Evolutionary conservation across 495 filamentous ascomycete genomes (phyloP), one percentile per base, ranked within the genome.

Genomic region (Neurospora africana): DNA sequence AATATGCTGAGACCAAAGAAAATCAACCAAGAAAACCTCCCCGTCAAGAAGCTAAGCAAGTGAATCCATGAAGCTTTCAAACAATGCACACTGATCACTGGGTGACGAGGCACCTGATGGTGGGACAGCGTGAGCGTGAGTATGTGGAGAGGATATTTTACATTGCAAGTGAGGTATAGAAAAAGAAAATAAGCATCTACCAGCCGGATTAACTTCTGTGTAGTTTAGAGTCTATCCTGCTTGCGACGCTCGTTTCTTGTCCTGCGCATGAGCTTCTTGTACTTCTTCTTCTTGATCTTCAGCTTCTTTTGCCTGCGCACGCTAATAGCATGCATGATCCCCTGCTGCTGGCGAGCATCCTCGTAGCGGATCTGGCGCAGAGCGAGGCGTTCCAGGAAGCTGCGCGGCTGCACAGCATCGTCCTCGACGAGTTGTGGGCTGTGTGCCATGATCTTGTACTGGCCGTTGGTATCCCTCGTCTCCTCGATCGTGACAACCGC

Each of bases 251-350:
- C 78, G 78, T 93, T 96, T 78, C 95, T 88, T 76, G 96, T 99
- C 82, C 89, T 87, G 85, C 88, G 90, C 91, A 97, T 92, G 73
- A 99, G 86, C 89, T 98, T 98, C 95, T 97, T 98, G 81, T 97
- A 96, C 89, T 99, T 99, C 85, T 98, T 94, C 87, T 98, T 99
- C 92, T 99, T 99, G 94, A 99, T 99, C 89, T 95, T 97, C 79
- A 94, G 83, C 83, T 92, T 93, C 77, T 93, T 86, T 74, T 93
- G 91, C 82, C 96, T 86, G 82, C 89, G 91, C 72, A 97, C 95
- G 81, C 92, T 95, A 76, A 99, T 91, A 21, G 90, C 84, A 37
- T 88, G 82, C 85, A 86, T 85, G 75, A 83, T 81, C 33, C 77
- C 78, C 44, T 76, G 75, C 33, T 80, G 80, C 70, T 61, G 53